Percentiles rank a stretch among this genome's conserved stretches.
Conservation (phyloP, 495 filamentous ascomycete genomes). For the Aspergillus ostianus region DNA sequence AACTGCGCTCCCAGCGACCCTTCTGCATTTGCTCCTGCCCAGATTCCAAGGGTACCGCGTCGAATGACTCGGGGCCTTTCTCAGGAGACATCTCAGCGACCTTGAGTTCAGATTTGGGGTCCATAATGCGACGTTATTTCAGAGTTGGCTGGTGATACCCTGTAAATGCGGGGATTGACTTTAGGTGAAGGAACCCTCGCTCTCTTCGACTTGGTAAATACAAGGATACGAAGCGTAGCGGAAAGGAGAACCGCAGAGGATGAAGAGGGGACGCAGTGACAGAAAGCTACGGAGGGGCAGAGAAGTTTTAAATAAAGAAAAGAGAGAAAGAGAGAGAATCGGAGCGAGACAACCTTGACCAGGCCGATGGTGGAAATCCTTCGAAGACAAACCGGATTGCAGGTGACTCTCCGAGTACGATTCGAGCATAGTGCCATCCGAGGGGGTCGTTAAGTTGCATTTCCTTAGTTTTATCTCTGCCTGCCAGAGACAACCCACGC, state of each 20-base stretch:
- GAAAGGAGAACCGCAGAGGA: not conserved
- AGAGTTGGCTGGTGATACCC: not conserved
- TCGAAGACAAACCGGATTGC: not conserved
- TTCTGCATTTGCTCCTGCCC: conserved; percentile 42
- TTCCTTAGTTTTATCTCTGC: not conserved
- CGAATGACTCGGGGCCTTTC: conserved; percentile 16
- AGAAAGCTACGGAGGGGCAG: not conserved
- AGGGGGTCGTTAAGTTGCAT: not conserved
- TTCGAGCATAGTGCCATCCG: not conserved
- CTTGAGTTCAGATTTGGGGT: not conserved
- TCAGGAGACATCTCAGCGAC: conserved; percentile 12
- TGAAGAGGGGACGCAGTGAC: not conserved
- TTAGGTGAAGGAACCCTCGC: not conserved
- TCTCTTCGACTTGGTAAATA: not conserved
- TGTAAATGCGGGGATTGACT: not conserved
- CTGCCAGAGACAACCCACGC: not conserved
- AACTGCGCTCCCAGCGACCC: conserved; percentile 57
- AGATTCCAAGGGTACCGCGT: conserved; percentile 20
- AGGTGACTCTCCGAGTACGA: not conserved
- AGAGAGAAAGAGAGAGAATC: not conserved
- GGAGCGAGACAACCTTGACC: not conserved
- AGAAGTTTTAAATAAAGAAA: not conserved
- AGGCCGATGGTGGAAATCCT: conserved; percentile 1
- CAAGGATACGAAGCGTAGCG: not conserved
- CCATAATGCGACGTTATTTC: not conserved